Percentiles rank a stretch among this genome's conserved stretches.
Evolutionary conservation across 2,329 filamentous ascomycete genomes (phyloP).

Genomic region (Dendryphion nanum): DNA sequence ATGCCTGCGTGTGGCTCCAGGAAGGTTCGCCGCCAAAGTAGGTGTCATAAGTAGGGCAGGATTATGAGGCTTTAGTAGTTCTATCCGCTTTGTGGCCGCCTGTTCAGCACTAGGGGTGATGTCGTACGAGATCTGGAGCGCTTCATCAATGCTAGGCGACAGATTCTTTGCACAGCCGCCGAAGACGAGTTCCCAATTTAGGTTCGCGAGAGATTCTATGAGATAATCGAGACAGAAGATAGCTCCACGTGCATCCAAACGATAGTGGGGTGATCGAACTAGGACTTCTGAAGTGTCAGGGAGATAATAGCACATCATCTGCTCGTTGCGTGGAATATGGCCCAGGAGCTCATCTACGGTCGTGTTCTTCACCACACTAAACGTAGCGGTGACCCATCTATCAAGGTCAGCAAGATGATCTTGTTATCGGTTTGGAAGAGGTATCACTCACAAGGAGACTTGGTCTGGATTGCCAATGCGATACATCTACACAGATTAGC

Average conservation of each 20-base stretch:
- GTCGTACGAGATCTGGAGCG: constrained; percentile 14
- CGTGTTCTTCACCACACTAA: constrained; percentile 13
- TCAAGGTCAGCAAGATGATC: too few relatives aligned
- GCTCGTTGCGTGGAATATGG: constrained; percentile 23
- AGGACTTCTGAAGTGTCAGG: constrained; percentile 19
- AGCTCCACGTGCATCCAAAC: constrained; percentile 23
- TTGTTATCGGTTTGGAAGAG: too few relatives aligned
- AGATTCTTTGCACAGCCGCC: constrained; percentile 23
- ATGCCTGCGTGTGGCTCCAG: constrained; percentile 8
- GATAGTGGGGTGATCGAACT: constrained; percentile 23
- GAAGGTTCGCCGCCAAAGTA: constrained; percentile 5
- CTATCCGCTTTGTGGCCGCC: constrained; percentile 15
- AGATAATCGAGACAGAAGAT: constrained; percentile 23
- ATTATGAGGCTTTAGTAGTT: constrained; percentile 15
- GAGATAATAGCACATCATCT: constrained; percentile 25
- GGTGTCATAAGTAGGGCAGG: constrained; percentile 18
- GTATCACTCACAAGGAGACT: too few relatives aligned
- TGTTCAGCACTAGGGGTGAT: constrained; percentile 15
- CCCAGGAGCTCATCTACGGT: constrained; percentile 20
- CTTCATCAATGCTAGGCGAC: constrained; percentile 20
- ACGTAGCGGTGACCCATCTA: constrained; percentile 24
- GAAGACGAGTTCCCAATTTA: constrained; percentile 15
- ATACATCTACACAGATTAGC: constrained; percentile 23
- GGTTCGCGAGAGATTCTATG: constrained; percentile 17
- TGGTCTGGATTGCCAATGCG: constrained; percentile 19